phyloP scores from a whole-genome alignment of 1,284 basidiomycete species.

The Puccinia hordei region DNA sequence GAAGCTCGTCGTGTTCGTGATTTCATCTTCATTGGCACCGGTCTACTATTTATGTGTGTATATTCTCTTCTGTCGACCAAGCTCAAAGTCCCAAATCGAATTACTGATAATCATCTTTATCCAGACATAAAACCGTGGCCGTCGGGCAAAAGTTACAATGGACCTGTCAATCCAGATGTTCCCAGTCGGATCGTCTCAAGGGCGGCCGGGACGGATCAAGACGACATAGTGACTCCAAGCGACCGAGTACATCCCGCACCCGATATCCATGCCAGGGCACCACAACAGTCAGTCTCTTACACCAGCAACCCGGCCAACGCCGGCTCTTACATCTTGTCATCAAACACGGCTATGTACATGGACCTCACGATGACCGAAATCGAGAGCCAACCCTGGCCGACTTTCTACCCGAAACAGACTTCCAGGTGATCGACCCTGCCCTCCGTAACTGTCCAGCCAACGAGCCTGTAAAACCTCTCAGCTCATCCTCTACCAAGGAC shows the following conservation, averaged over 20 bases:
- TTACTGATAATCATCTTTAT: not conserved
- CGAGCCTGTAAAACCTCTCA: not conserved
- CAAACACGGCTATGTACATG: conserved; percentile 36
- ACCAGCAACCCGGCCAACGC: conserved; percentile 28
- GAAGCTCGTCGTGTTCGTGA: conserved; percentile 40
- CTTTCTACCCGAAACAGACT: conserved; percentile 9
- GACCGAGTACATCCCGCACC: conserved; percentile 29
- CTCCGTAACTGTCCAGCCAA: not conserved
- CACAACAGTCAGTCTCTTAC: conserved; percentile 34
- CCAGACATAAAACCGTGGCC: conserved; percentile 34
- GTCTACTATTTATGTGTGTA: conserved; percentile 33
- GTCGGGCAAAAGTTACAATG: conserved; percentile 40
- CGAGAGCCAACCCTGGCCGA: not conserved
- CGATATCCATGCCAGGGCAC: conserved; percentile 42
- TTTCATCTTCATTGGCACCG: conserved; percentile 40
- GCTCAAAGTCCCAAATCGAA: not conserved
- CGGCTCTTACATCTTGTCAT: conserved; percentile 38
- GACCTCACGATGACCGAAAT: conserved; percentile 28
- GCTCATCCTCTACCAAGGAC: not conserved
- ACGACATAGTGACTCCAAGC: conserved; percentile 5
- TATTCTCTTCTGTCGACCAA: not conserved
- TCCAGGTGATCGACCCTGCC: conserved; percentile 36
- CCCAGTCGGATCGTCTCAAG: conserved; percentile 44
- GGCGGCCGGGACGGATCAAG: conserved; percentile 25
- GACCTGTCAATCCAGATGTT: conserved; percentile 44